Evolutionary conservation across 208 protist genomes (phyloP).

Genomic region (Wallacemonas collosoma): DNA sequence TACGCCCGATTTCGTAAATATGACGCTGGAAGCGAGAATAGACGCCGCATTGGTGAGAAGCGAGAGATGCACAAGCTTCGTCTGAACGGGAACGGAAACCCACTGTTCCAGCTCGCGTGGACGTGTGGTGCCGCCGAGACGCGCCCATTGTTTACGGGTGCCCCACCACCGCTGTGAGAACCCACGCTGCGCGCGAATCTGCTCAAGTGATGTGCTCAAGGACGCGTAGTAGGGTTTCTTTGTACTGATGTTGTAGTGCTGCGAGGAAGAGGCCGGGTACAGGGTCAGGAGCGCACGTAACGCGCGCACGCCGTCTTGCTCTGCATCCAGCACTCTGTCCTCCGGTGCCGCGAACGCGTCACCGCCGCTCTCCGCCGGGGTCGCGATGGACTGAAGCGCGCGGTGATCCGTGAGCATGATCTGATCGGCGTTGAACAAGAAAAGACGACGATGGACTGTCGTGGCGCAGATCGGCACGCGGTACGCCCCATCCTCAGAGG

Average conservation of each 20-base stretch:
- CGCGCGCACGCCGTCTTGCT: slow-evolving; percentile 16
- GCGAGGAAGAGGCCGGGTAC: neutral
- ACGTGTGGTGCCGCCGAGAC: slow-evolving; percentile 19
- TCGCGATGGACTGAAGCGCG: neutral
- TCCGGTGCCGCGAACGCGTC: neutral
- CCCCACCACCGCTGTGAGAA: slow-evolving; percentile 77
- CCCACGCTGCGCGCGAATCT: slow-evolving; percentile 12
- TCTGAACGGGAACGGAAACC: slow-evolving; percentile 15
- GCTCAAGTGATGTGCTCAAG: slow-evolving; percentile 26
- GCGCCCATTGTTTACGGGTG: slow-evolving; percentile 41
- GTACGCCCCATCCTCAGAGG: slow-evolving; percentile 16
- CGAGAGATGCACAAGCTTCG: slow-evolving; percentile 78
- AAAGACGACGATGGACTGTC: slow-evolving; percentile 26
- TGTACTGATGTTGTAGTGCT: slow-evolving; percentile 24
- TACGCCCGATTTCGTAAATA: slow-evolving; percentile 36
- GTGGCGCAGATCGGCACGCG: slow-evolving; percentile 44
- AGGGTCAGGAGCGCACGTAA: slow-evolving; percentile 11
- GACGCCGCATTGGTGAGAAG: slow-evolving; percentile 45
- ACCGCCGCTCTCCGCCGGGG: neutral
- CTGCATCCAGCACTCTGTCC: neutral
- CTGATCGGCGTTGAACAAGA: slow-evolving; percentile 57
- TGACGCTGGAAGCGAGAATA: slow-evolving; percentile 44
- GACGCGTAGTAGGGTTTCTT: slow-evolving; percentile 20
- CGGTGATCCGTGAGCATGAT: slow-evolving; percentile 25
- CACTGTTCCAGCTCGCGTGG: slow-evolving; percentile 23